phyloP scores from a whole-genome alignment of 139 green algal genomes.

The Chlamydomonas sp. region DNA sequence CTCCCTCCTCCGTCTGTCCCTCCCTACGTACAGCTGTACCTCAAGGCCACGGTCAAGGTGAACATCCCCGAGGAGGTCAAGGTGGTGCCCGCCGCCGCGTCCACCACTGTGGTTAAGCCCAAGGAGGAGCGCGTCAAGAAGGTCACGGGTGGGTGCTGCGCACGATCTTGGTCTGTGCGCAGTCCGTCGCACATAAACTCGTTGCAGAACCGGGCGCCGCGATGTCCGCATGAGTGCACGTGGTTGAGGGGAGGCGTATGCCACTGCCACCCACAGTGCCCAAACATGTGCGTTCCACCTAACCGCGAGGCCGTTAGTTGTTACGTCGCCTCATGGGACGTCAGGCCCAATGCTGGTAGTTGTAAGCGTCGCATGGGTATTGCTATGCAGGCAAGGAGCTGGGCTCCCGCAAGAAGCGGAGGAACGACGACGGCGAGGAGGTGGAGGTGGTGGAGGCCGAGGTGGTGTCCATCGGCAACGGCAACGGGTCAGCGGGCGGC shows the following conservation, averaged over 20 bases:
- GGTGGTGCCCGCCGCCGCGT: not conserved
- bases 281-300: too few relatives aligned
- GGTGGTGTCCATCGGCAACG: not conserved
- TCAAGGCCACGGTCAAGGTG: constrained; percentile 63
- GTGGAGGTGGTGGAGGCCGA: constrained; percentile 46
- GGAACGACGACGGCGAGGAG: constrained; percentile 25
- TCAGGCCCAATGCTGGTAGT: not conserved
- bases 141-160: constrained; percentile 38
- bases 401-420: constrained; percentile 55
- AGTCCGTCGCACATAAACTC: too few relatives aligned
- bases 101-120: constrained; percentile 51
- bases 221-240: too few relatives aligned
- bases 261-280: not conserved
- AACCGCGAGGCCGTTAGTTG: too few relatives aligned
- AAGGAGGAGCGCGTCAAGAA: constrained; percentile 64
- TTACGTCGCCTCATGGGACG: too few relatives aligned
- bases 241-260: too few relatives aligned
- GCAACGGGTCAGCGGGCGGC: constrained; percentile 10
- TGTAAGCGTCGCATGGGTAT: not conserved
- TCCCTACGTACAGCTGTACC: constrained; percentile 54
- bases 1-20: too few relatives aligned
- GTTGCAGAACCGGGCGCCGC: too few relatives aligned
- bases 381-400: constrained; percentile 58
- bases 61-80: constrained; percentile 39
- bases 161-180: too few relatives aligned